Base-by-base conservation (phyloP, 2,329 filamentous ascomycete species). In the Fusarium sp. region DNA sequence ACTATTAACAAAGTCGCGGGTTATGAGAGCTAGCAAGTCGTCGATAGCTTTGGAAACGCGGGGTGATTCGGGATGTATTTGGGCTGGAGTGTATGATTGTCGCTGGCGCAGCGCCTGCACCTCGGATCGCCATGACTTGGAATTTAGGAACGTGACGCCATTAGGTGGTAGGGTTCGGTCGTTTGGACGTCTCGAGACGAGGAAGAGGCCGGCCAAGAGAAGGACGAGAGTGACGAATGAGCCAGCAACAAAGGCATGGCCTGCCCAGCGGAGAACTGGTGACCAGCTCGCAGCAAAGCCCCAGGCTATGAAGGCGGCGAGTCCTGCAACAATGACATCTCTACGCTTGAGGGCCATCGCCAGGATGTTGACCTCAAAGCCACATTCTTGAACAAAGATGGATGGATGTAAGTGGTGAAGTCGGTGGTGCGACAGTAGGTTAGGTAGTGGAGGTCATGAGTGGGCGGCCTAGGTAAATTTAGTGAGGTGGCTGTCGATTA, bases 301-400 rank as follows among this genome's bases (percentile, higher is more conserved):
- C 95, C 95, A 98, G 77, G 93, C 91, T 78, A 97, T 84, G 80
- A 97, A 93, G 79, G 85, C 86, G 79, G 86, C 89, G 78, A 91
- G 79, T 79, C 85, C 86, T 78, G 89, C 89, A 80, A 92, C 79
- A 78, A 88, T 85, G 79, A 90, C 85, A 86, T 94, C 86, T 85
- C 88, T 89, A 82, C 88, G 88, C 84, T 88, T 88, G 83, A 93
- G 85, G 85, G 88, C 89, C 91, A 92, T 89, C 80, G 76, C 76
- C 78, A 73, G 68, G 72, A 72, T 73, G 70, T 71, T 72, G 57
- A 68, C 70, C 67, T 69, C 62, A 67, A 57, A 72, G 66, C 72
- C 70, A 74, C 78, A 80, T 80, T 70, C 71, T 78, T 72, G 61
- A 68, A 64, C 56, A 40, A 58, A 53, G 60, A 46, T 67, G 65